Conservation (phyloP, 1,139 yeast species). For the Kodamaea arcana region DNA sequence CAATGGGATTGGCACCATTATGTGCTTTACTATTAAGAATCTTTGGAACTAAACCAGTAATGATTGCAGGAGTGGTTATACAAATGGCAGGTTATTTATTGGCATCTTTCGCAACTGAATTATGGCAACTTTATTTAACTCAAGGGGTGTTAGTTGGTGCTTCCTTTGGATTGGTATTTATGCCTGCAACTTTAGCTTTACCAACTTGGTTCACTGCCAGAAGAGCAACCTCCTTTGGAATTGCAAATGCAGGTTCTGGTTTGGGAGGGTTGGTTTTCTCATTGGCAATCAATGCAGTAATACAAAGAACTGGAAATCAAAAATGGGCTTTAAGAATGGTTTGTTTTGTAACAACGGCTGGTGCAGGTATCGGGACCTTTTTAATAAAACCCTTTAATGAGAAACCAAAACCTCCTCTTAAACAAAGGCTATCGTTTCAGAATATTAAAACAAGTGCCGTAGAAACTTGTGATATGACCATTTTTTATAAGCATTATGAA, state of each 20-base stretch:
- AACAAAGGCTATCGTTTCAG: neutral
- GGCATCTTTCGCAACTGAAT: conserved; percentile 58
- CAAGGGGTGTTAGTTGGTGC: conserved; percentile 67
- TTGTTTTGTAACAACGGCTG: conserved; percentile 38
- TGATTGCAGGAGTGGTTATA: conserved; percentile 46
- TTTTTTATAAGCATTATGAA: conserved; percentile 28
- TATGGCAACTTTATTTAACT: conserved; percentile 64
- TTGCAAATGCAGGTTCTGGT: conserved; percentile 63
- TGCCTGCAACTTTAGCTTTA: conserved; percentile 54
- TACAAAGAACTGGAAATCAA: conserved; percentile 51
- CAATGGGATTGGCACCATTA: conserved; percentile 57
- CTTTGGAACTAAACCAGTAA: conserved; percentile 30
- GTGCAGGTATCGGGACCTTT: neutral
- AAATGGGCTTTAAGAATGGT: conserved; percentile 66
- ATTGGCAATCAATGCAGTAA: conserved; percentile 43
- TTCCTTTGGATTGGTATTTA: conserved; percentile 55
- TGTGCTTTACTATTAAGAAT: conserved; percentile 31
- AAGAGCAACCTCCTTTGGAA: conserved; percentile 56
- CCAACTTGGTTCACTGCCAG: conserved; percentile 63
- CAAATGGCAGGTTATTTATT: conserved; percentile 56
- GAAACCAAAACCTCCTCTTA: neutral
- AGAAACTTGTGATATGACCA: conserved; percentile 17
- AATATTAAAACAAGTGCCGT: conserved; percentile 3
- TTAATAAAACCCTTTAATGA: neutral
- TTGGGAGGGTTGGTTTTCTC: conserved; percentile 54